These are phyloP conservation scores for Calophaca sinica DNA, from an alignment of 306 rosid genomes.

Conservation along the genomic window DNA sequence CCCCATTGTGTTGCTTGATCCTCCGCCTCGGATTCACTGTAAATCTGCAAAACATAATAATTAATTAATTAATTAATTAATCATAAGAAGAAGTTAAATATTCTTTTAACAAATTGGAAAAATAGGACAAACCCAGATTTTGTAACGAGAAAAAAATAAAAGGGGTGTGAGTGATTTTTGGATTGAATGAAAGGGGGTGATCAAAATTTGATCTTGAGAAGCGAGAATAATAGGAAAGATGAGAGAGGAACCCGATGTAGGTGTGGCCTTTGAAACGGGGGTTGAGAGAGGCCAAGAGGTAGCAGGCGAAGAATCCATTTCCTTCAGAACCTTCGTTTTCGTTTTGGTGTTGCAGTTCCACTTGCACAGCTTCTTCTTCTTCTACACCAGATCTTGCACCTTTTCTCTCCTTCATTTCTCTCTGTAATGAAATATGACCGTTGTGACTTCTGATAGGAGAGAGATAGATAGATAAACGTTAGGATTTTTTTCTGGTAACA, in stretches of 20 bases:
- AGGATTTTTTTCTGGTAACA: too few species aligned
- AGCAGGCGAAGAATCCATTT: slow-evolving; percentile 81
- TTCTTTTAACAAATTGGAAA: neutral
- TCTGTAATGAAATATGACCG: slow-evolving; percentile 69
- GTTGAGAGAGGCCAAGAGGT: slow-evolving; percentile 74
- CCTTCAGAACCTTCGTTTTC: slow-evolving; percentile 38
- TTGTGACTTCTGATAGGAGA: slow-evolving; percentile 51
- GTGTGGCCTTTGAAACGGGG: slow-evolving; percentile 94
- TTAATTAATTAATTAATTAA: neutral
- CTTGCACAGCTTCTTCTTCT: slow-evolving; percentile 22
- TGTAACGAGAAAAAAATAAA: slow-evolving; percentile 19
- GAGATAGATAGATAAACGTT: too few species aligned
- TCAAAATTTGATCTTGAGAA: slow-evolving; percentile 40
- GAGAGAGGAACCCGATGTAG: slow-evolving; percentile 73
- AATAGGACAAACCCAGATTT: slow-evolving; percentile 40
- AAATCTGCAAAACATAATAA: slow-evolving; percentile 62
- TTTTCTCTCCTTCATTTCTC: slow-evolving; percentile 56
- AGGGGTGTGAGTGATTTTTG: slow-evolving; percentile 1
- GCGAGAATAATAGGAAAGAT: neutral
- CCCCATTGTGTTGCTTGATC: slow-evolving; percentile 96
- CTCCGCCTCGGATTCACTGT: slow-evolving; percentile 92
- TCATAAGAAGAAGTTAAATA: neutral
- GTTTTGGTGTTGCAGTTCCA: slow-evolving; percentile 27
- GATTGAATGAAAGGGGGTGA: slow-evolving; percentile 4
- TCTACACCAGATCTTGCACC: slow-evolving; percentile 42